Evolutionary conservation across 345 rosid species (phyloP), one percentile per base, ranked within the genome.

Genomic region (Odontarrhena argentea): DNA sequence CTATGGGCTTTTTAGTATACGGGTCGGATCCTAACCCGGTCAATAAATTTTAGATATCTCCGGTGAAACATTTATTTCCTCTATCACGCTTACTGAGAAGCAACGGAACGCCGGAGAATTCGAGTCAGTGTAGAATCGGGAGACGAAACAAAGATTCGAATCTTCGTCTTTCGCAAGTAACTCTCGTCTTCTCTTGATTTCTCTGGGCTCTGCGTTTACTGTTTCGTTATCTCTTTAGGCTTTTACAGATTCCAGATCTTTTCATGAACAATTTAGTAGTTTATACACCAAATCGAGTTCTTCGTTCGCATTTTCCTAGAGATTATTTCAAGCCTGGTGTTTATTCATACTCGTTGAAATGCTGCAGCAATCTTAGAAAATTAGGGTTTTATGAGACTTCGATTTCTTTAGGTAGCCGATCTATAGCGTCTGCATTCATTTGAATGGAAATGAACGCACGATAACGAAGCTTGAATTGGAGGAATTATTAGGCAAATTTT

Each of bases 371-470:
- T 38, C 24, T 26, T 14, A 8, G 35, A 8, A 63, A 63, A 10
- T 55, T 71, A 71, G 75, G 75, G 69, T 71, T 71, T 55, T 45
- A 25, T 38, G 58, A 63, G 58, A 9, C 7, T 45, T 53, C 6
- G 46, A 34, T 41, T 49, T 69, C 7, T 44, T 10, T 34, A 44
- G 47, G 26, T 60, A 60, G 9, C 18, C 11, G 62, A 60, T 69
- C 56, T 52, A 43, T 52, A 1, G 36, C 60, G 25, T 60, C 40
- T 14, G 47, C 47, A 28, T 57, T 68, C 22, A 18, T 51, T 15
- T 56, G 15, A 50, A 47, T 26, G 7, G 28, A n/a, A 10, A 67
- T 32, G 10, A 43, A 7, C 9, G 54, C 43, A 8, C 13, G 6
- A 6, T 34, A 54, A 1, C 11, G 15, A 32, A 32, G 36, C 6